Conservation (phyloP, 805 yeast genomes). For the Geotrichum ghanense region DNA sequence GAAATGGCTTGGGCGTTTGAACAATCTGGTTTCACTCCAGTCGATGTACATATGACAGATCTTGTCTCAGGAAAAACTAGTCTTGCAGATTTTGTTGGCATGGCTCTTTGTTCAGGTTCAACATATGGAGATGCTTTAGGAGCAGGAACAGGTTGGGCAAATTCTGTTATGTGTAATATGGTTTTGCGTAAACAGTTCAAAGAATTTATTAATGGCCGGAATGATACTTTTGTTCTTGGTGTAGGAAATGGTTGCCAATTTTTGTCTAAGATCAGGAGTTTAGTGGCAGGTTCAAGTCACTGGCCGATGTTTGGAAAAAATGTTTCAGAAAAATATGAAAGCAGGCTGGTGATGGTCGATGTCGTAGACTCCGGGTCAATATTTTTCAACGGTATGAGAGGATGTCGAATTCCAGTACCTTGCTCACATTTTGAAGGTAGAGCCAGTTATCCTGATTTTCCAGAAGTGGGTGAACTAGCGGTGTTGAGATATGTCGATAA, state of each 20-base stretch:
- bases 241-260: constrained; percentile 99
- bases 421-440: constrained; percentile 99
- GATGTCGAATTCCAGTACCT: constrained; percentile 90
- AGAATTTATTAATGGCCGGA: constrained; percentile 72
- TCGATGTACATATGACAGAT: constrained; percentile 96
- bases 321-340: constrained; percentile 89
- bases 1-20: constrained; percentile 98
- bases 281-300: constrained; percentile 86
- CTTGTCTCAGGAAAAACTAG: constrained; percentile 60
- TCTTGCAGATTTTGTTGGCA: constrained; percentile 73
- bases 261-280: constrained; percentile 68
- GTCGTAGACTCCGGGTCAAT: constrained; percentile 42
- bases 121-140: constrained; percentile 98
- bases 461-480: constrained; percentile 38
- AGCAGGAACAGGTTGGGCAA: constrained; percentile 99
- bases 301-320: constrained; percentile 97
- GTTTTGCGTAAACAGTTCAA: constrained; percentile 64
- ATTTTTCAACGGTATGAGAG: constrained; percentile 81
- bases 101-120: constrained; percentile 99
- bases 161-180: constrained; percentile 79
- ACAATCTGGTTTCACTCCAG: constrained; percentile 87
- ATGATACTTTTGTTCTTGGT: constrained; percentile 92
- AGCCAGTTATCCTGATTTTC: constrained; percentile 49
- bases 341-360: constrained; percentile 84
- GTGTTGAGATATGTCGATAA: constrained; percentile 82